These are phyloP conservation scores for Phytophthora constricta DNA, from an alignment of 352 stramenopile species.

Conservation along the genomic window DNA sequence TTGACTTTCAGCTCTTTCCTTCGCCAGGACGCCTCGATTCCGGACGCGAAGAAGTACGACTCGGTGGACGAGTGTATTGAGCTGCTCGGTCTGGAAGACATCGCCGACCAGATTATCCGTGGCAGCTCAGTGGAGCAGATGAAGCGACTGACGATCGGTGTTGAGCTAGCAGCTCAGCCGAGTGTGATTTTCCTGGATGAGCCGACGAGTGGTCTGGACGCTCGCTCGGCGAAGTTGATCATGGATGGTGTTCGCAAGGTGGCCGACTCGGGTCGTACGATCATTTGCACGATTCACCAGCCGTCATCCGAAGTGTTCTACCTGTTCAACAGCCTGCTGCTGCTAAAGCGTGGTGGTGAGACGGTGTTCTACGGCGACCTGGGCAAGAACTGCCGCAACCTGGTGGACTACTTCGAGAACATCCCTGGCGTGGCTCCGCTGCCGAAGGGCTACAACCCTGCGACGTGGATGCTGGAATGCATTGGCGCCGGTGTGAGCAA, in stretches of 20 bases:
- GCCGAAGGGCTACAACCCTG: conserved; percentile 44
- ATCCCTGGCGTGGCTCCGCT: conserved; percentile 15
- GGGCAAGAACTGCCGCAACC: conserved; percentile 22
- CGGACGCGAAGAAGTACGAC: conserved; percentile 2
- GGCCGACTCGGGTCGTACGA: conserved; percentile 3
- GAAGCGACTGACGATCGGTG: not conserved
- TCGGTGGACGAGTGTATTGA: conserved; percentile 7
- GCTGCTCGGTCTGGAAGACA: conserved; percentile 4
- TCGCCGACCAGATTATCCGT: conserved; percentile 9
- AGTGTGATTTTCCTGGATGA: conserved; percentile 10
- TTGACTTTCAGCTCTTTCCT: conserved; percentile 6
- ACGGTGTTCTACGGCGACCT: conserved; percentile 46
- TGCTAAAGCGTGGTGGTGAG: conserved; percentile 51
- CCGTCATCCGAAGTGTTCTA: conserved; percentile 78
- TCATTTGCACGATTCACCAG: conserved; percentile 91
- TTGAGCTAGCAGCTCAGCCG: conserved; percentile 1
- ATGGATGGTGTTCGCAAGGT: conserved; percentile 17
- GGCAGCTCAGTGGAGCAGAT: conserved; percentile 10
- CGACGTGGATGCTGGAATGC: conserved; percentile 29
- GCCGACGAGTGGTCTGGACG: not conserved
- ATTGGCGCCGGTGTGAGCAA: conserved; percentile 51
- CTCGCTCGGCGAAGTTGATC: conserved; percentile 1
- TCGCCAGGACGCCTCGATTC: conserved; percentile 1
- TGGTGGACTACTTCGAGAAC: conserved; percentile 44
- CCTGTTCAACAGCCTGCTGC: conserved; percentile 77